Evolutionary conservation across 176 grass and related monocot genomes (phyloP), one percentile per base, ranked within the genome.

Genomic region (Avena atlantica): DNA sequence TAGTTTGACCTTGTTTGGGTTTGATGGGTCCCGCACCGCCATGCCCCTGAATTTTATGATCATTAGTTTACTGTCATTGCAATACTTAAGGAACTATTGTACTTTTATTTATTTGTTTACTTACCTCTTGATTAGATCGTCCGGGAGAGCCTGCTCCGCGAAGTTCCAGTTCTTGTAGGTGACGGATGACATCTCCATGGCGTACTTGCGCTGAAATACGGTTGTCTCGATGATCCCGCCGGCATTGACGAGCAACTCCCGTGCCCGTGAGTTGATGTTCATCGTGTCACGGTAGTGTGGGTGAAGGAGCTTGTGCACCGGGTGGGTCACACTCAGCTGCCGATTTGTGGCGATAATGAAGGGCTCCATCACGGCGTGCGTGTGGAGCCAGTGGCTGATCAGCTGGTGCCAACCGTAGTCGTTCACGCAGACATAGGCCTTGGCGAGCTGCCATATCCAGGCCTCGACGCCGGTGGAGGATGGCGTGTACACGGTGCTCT

Each of bases 221-320:
- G 87, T 92, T 19, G 40, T 6, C 42, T 92, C 90, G 17, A 92
- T 8, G 81, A 89, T 79, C 51, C 87, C 87, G 13, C 78, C 83
- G 47, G 61, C 87, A 36, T 83, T 86, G 83, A 92, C 67, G 59
- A 89, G 83, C 11, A 42, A 15, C 72, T 89, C 82, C 12, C 86
- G 70, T 5, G 90, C 90, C 15, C 83, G 49, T 3, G 83, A 83
- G 79, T 92, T 92, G 21, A 89, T 92, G 62, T 48, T 89, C 87
- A 92, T 92, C 9, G 87, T 92, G 78, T 92, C 87, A 37, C 69
- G 78, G 79, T 75, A 89, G 47, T 92, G 90, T 19, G 90, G 83
- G 19, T 47, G 77, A 49, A 92, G 82, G 36, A 89, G 90, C 78
- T 92, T 89, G 87, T 89, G 17, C 10, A 92, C 50, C 9, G 90